Evolutionary conservation across 805 yeast species (phyloP).

Genomic region (Pichia nanzhaoensis): DNA sequence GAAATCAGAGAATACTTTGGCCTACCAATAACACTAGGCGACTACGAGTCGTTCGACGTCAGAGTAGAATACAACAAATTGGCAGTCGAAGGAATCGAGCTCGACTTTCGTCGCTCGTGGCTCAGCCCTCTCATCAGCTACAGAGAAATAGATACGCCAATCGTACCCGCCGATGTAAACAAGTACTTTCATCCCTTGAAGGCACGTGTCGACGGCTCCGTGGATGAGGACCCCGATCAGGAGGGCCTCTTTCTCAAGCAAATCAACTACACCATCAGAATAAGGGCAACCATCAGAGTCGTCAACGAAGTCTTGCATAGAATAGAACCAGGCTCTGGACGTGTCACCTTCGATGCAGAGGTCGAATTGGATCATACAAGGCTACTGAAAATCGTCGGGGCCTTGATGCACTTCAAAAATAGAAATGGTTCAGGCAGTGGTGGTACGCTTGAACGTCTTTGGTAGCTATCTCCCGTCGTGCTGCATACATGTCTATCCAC

Average conservation of each 20-base stretch:
- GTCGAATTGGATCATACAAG: slow-evolving; percentile 33
- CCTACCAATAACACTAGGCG: slow-evolving; percentile 27
- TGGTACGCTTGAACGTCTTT: slow-evolving; percentile 25
- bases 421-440: slow-evolving; percentile 19
- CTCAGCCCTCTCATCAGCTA: slow-evolving; percentile 21
- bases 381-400: slow-evolving; percentile 25
- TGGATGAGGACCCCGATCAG: slow-evolving; percentile 20
- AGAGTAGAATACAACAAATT: slow-evolving; percentile 25
- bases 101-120: slow-evolving; percentile 28
- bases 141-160: slow-evolving; percentile 21
- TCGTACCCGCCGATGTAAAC: slow-evolving; percentile 23
- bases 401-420: slow-evolving; percentile 23
- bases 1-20: slow-evolving; percentile 26
- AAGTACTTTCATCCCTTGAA: slow-evolving; percentile 29
- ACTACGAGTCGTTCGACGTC: slow-evolving; percentile 26
- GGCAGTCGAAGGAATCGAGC: slow-evolving; percentile 27
- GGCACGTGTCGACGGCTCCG: slow-evolving; percentile 16
- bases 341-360: slow-evolving; percentile 28
- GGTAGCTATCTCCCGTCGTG: slow-evolving; percentile 21
- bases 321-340: slow-evolving; percentile 25
- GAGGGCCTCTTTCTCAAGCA: slow-evolving; percentile 22
- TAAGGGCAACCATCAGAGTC: slow-evolving; percentile 27
- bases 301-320: slow-evolving; percentile 15
- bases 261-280: slow-evolving; percentile 27
- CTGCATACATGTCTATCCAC: no score